A percentile compares a stretch with the other conserved stretches of the same genome.
Conservation (phyloP, 129 eudicot species). For the Chrysanthemum makinoi region DNA sequence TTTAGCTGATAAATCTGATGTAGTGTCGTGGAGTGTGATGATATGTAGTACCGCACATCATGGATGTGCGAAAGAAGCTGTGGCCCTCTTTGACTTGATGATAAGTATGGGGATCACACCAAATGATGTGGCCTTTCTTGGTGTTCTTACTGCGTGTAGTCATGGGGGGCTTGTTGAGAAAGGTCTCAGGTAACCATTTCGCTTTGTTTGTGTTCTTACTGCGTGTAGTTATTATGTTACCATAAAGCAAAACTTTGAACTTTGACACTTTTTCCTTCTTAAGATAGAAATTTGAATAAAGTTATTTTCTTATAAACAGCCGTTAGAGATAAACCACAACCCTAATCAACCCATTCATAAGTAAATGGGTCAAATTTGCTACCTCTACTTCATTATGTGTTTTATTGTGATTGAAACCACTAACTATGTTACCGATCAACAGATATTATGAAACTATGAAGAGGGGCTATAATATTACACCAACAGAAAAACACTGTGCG, state of each 20-base stretch:
- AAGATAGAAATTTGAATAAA: not conserved
- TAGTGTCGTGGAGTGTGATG: slow-evolving; percentile 48
- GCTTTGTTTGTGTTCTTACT: not conserved
- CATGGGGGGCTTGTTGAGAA: slow-evolving; percentile 54
- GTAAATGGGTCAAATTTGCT: not conserved
- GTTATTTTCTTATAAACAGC: too few species aligned
- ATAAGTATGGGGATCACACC: slow-evolving; percentile 33
- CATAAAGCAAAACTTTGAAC: too few species aligned
- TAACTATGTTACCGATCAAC: slow-evolving; percentile 13
- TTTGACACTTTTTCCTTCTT: not conserved
- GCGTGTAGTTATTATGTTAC: too few species aligned
- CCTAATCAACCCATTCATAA: not conserved
- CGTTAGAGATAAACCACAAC: not conserved
- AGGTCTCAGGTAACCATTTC: slow-evolving; percentile 34
- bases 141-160: slow-evolving; percentile 56
- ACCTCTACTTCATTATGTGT: not conserved
- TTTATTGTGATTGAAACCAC: not conserved
- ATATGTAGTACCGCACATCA: slow-evolving; percentile 47
- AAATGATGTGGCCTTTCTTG: slow-evolving; percentile 46
- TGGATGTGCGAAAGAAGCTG: slow-evolving; percentile 44
- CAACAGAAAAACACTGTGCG: slow-evolving; percentile 46
- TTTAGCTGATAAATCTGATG: slow-evolving; percentile 33
- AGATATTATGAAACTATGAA: slow-evolving; percentile 48
- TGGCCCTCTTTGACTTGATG: slow-evolving; percentile 45
- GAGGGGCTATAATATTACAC: slow-evolving; percentile 30